Evolutionary conservation across 2,329 filamentous ascomycete genomes (phyloP).

Genomic region (Pyricularia grisea): DNA sequence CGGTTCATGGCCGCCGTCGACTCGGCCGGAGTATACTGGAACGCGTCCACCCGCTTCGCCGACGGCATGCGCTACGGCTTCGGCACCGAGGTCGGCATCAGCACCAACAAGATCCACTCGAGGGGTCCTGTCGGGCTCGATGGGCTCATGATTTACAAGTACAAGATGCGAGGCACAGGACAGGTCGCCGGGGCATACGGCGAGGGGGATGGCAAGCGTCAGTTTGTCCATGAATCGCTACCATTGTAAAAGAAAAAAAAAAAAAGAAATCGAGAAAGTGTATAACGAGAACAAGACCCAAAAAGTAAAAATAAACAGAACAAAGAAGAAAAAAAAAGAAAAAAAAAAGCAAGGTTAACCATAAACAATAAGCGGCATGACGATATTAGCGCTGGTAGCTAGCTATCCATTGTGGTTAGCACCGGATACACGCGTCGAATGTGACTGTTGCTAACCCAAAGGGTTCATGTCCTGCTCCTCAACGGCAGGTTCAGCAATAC

Average conservation of each 20-base stretch:
- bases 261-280: not conserved
- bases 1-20: conserved; percentile 79
- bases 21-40: conserved; percentile 93
- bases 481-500: too few relatives aligned
- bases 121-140: conserved; percentile 89
- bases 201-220: conserved; percentile 48
- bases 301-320: not conserved
- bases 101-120: conserved; percentile 96
- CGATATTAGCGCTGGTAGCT: too few relatives aligned
- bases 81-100: conserved; percentile 95
- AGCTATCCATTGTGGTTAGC: too few relatives aligned
- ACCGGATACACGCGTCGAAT: too few relatives aligned
- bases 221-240: conserved; percentile 49
- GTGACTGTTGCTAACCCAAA: too few relatives aligned
- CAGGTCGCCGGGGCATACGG: conserved; percentile 75
- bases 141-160: conserved; percentile 95
- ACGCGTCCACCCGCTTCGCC: conserved; percentile 86
- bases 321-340: not conserved
- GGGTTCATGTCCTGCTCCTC: too few relatives aligned
- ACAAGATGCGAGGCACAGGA: conserved; percentile 74
- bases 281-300: not conserved
- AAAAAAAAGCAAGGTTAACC: not conserved
- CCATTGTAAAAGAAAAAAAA: conserved; percentile 28
- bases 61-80: conserved; percentile 98
- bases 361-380: not conserved